phyloP scores from a whole-genome alignment of 345 rosid genomes.

The Ceriops zippeliana region DNA sequence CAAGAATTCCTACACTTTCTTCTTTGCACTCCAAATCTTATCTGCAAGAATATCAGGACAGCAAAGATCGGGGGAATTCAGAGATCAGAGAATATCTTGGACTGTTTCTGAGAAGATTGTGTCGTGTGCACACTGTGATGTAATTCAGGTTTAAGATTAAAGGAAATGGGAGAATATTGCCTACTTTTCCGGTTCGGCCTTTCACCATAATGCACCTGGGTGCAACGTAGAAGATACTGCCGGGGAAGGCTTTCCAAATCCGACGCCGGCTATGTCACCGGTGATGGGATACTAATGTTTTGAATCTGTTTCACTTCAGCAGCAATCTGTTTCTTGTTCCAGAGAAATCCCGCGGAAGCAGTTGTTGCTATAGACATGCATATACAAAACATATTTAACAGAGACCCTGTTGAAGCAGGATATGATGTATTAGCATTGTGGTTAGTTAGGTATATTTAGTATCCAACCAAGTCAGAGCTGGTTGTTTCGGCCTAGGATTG shows the following conservation, averaged over 20 bases:
- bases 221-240: constrained; percentile 11
- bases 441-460: constrained; percentile 22
- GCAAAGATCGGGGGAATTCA: background rate
- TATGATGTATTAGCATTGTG: constrained; percentile 16
- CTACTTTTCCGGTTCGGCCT: constrained; percentile 17
- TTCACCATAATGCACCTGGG: constrained; percentile 19
- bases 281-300: constrained; percentile 9
- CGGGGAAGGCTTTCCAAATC: constrained; percentile 18
- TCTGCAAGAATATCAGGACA: constrained; percentile 6
- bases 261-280: background rate
- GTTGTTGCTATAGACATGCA: constrained; percentile 10
- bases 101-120: no score
- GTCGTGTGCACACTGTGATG: no score
- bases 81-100: background rate
- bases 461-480: constrained; percentile 22
- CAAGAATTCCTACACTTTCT: constrained; percentile 17
- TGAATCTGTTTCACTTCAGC: constrained; percentile 15
- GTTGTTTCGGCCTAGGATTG: constrained; percentile 21
- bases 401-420: constrained; percentile 4
- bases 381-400: constrained; percentile 8
- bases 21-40: constrained; percentile 12
- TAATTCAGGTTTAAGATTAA: background rate
- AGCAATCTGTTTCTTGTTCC: constrained; percentile 18
- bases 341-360: constrained; percentile 14
- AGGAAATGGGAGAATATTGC: constrained; percentile 2